phyloP scores from a whole-genome alignment of 1,139 yeast species.

The Kodamaea fungicola region DNA sequence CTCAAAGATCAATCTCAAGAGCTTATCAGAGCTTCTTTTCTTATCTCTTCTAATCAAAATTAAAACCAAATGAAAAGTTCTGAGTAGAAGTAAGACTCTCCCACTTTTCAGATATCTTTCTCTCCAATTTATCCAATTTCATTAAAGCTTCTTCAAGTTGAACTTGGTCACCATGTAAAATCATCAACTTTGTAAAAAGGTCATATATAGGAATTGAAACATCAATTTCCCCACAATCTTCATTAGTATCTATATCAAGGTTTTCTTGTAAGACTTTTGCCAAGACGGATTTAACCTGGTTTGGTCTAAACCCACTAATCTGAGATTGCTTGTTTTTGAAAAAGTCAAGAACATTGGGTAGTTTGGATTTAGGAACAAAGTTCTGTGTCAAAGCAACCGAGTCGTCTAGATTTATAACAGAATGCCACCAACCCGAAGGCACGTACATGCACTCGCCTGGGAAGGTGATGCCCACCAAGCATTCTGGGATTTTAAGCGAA shows the following conservation, averaged over 20 bases:
- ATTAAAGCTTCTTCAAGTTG: conserved; percentile 32
- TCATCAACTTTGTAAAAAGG: conserved; percentile 47
- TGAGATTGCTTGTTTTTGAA: conserved; percentile 66
- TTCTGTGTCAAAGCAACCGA: conserved; percentile 82
- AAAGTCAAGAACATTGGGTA: conserved; percentile 61
- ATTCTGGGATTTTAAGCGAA: conserved; percentile 41
- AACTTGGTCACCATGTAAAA: conserved; percentile 27
- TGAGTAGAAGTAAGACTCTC: conserved; percentile 14
- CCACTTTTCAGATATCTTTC: conserved; percentile 21
- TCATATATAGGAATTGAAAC: conserved; percentile 55
- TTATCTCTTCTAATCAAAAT: conserved; percentile 16
- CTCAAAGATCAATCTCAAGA: too few relatives aligned
- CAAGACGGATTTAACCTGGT: conserved; percentile 42
- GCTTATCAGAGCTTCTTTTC: too few relatives aligned
- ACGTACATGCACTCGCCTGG: conserved; percentile 87
- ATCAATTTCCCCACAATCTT: conserved; percentile 44
- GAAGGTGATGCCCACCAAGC: conserved; percentile 67
- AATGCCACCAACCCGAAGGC: conserved; percentile 97
- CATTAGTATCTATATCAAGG: conserved; percentile 31
- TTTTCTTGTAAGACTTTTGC: conserved; percentile 21
- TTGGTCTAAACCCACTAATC: conserved; percentile 72
- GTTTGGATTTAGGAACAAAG: conserved; percentile 66
- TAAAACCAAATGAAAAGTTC: conserved; percentile 32
- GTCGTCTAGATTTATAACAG: conserved; percentile 78
- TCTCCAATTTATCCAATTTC: conserved; percentile 28